Base-by-base conservation (phyloP, 306 rosid genomes). In the Prunus campanulata region DNA sequence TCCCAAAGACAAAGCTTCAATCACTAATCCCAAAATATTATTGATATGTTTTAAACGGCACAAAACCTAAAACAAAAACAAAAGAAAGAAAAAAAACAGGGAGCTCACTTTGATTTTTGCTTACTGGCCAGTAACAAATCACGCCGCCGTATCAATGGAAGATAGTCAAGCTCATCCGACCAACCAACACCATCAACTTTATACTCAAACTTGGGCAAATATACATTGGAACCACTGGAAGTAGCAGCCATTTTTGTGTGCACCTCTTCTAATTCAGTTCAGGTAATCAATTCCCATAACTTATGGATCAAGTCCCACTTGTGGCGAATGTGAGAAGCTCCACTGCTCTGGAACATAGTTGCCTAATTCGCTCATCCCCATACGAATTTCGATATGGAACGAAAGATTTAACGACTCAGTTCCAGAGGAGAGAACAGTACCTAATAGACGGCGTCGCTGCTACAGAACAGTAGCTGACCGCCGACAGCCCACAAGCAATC, bases 71-170 rank as follows among this genome's bases (percentile, higher is more conserved):
- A 9, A 42, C 29, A 59, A 39, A 65, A 6, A 30, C 0, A 52
- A 11, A 35, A 11, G 42, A 9, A 54, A 11, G 2, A 16, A 16
- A 7, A 49, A 9, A 24, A 63, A 5, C 13, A 27, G 25, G 57
- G 69, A 78, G 52, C 83, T 62, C 66, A 62, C 69, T 15, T 18
- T 14, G 71, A 25, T 68, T 44, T 64, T 13, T 15, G 71, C 19
- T 60, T 66, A 11, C 15, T 44, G n/a, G 49, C 39, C n/a, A 63
- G 54, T 19, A 85, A 39, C 55, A 77, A 16, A 19, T 59, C 64
- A 11, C 71, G 82, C 51, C 89, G 87, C 52, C 67, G 83, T 46
- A 78, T 59, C 77, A 82, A 76, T 2, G 91, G 87, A 82, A 80
- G 55, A 82, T 77, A 75, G 2, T 90, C 90, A 11, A 78, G 83